A percentile compares a stretch with the other conserved stretches of the same genome.
Evolutionary conservation across 2,329 filamentous ascomycete species (phyloP).

Genomic region (Alternaria sp.): DNA sequence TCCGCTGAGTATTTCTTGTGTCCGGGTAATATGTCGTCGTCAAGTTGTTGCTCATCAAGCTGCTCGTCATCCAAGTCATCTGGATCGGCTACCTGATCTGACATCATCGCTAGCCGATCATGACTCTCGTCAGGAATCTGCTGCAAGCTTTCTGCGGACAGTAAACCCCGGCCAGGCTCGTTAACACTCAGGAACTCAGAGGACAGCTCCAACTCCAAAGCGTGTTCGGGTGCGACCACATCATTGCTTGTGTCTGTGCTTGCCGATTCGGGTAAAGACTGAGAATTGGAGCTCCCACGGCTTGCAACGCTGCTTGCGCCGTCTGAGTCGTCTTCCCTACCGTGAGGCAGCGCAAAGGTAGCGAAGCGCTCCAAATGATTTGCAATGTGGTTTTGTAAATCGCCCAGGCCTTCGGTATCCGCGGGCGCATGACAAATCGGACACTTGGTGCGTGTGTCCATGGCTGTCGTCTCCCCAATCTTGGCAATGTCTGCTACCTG

Average conservation of each 20-base stretch:
- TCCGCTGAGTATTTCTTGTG: constrained; percentile 26
- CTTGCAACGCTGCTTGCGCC: constrained; percentile 46
- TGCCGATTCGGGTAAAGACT: constrained; percentile 30
- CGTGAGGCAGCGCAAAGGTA: constrained; percentile 45
- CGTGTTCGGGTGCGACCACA: neutral
- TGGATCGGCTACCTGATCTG: constrained; percentile 4
- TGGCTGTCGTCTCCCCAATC: constrained; percentile 44
- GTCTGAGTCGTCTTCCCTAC: constrained; percentile 40
- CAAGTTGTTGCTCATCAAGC: neutral
- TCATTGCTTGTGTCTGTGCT: constrained; percentile 22
- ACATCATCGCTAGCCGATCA: constrained; percentile 32
- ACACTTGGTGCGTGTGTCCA: constrained; percentile 43
- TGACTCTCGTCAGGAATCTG: constrained; percentile 37
- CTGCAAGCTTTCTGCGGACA: constrained; percentile 39
- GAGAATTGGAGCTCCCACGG: constrained; percentile 35
- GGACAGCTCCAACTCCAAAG: neutral
- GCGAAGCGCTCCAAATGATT: constrained; percentile 50
- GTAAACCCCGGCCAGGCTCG: neutral
- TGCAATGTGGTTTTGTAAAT: constrained; percentile 48
- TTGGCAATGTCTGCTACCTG: constrained; percentile 44
- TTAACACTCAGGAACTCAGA: neutral
- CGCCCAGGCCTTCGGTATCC: constrained; percentile 33
- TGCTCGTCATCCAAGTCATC: constrained; percentile 9
- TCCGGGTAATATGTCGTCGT: constrained; percentile 17
- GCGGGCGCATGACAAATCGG: constrained; percentile 44